Evolutionary conservation across 2,329 filamentous ascomycete genomes (phyloP).

Genomic region (Dothiorella sarmentorum): DNA sequence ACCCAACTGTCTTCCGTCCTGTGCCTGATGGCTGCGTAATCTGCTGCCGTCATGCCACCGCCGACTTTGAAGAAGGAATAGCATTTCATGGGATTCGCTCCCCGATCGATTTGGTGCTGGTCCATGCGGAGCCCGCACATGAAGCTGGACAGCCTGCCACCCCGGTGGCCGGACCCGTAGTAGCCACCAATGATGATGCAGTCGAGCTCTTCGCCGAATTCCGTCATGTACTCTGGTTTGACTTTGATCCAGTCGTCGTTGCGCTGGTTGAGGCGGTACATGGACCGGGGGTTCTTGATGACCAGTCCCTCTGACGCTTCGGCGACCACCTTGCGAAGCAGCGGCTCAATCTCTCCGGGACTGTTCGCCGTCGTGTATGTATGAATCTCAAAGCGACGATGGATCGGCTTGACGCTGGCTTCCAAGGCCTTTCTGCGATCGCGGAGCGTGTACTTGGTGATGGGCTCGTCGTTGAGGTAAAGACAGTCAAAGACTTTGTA

Average conservation of each 20-base stretch:
- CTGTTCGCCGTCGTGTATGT: conserved; percentile 63
- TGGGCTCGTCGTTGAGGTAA: conserved; percentile 73
- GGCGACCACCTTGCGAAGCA: conserved; percentile 77
- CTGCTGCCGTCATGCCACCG: conserved; percentile 81
- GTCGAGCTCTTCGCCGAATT: conserved; percentile 91
- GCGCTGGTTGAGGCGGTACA: conserved; percentile 81
- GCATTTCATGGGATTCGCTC: conserved; percentile 65
- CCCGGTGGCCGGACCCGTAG: conserved; percentile 81
- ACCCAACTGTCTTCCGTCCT: conserved; percentile 89
- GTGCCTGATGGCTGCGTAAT: conserved; percentile 80
- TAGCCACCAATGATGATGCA: conserved; percentile 88
- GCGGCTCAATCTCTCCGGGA: conserved; percentile 71
- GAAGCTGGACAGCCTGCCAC: conserved; percentile 79
- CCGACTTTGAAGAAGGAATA: conserved; percentile 98
- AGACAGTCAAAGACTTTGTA: conserved; percentile 90
- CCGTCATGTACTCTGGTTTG: conserved; percentile 97
- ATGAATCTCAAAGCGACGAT: conserved; percentile 80
- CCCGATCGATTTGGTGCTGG: conserved; percentile 59
- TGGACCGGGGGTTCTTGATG: conserved; percentile 85
- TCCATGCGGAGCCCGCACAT: conserved; percentile 82
- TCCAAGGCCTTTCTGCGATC: conserved; percentile 76
- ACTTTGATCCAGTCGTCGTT: conserved; percentile 98
- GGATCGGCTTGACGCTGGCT: conserved; percentile 64
- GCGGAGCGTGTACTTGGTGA: conserved; percentile 78
- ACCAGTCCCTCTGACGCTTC: conserved; percentile 88